Base-by-base conservation (phyloP, 1,284 basidiomycete genomes). In the Marasmius oreades region DNA sequence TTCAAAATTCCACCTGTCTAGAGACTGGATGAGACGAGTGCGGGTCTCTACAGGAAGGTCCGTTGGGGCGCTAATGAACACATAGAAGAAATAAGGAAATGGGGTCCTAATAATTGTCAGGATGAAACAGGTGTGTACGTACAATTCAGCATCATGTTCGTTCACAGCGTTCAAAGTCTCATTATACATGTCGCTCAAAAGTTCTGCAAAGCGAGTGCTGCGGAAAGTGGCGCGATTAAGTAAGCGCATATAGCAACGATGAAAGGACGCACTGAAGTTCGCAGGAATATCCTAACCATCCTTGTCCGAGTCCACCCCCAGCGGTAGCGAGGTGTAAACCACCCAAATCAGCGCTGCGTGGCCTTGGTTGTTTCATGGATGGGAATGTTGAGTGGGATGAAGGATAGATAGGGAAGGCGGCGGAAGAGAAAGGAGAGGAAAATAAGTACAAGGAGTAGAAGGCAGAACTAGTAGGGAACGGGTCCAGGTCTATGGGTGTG, bases 1-100 rank as follows among this genome's bases (percentile, higher is more conserved):
- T 63, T 94, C 88, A 69, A 96, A 97, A 61, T 89, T 76, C 94
- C 94, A 96, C 8, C 76, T 79, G 60, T 88, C 84, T 8, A 96
- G 77, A 0, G 79, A 75, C 20, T 75, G 68, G 60, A 96, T 88
- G 51, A 90, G 77, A 11, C 78, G 71, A 69, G 72, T 66, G 71
- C 85, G 77, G 33, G 70, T 74, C 26, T 70, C 67, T 10, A 62
- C 62, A 31, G 75, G 66, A 10, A 70, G 62, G 55, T 74, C 63
- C 59, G 68, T 54, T 6, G 69, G 69, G 26, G 67, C 64, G 57
- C 72, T 75, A 58, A 42, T 56, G 48, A 47, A 24, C 52, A 55
- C 56, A 45, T 48, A 4, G 28, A 31, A 10, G 28, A 10, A 31
- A 10, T 4, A 10, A 31, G 5, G 10, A 10, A 31, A 5, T 31